A percentile compares a stretch with the other conserved stretches of the same genome.
These are phyloP conservation scores for Lasiodiplodia theobromae DNA, from an alignment of 2,329 filamentous ascomycete genomes.

Conservation along the genomic window DNA sequence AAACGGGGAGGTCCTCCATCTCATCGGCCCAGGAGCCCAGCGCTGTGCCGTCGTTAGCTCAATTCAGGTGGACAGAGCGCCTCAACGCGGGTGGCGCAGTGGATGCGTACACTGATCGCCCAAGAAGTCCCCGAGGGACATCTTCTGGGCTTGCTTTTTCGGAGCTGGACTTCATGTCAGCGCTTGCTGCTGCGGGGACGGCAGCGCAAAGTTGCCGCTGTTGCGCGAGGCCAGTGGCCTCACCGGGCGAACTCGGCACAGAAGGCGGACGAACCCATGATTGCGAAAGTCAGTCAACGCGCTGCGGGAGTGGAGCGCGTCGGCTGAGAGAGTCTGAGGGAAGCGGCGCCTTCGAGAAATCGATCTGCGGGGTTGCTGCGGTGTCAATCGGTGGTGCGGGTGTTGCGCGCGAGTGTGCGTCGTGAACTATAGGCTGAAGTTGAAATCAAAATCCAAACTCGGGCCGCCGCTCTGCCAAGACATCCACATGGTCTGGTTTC, in stretches of 20 bases:
- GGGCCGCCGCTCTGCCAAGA: constrained; percentile 23
- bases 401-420: constrained; percentile 28
- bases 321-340: constrained; percentile 42
- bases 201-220: neutral
- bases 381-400: constrained; percentile 27
- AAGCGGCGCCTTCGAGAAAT: constrained; percentile 18
- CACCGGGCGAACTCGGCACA: constrained; percentile 37
- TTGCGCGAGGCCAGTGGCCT: constrained; percentile 27
- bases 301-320: constrained; percentile 45
- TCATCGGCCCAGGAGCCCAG: constrained; percentile 98
- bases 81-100: constrained; percentile 30
- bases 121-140: constrained; percentile 97
- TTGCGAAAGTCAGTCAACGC: constrained; percentile 59
- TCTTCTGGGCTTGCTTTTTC: constrained; percentile 93
- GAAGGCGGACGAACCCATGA: constrained; percentile 60
- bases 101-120: constrained; percentile 78
- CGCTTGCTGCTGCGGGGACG: constrained; percentile 33
- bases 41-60: constrained; percentile 55
- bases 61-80: constrained; percentile 26
- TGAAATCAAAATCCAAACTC: constrained; percentile 29
- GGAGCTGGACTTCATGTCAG: constrained; percentile 72
- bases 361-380: constrained; percentile 4
- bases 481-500: neutral
- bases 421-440: constrained; percentile 30
- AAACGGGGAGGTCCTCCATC: constrained; percentile 84